phyloP scores from a whole-genome alignment of 768 basidiomycete genomes.

The Collybia nuda region DNA sequence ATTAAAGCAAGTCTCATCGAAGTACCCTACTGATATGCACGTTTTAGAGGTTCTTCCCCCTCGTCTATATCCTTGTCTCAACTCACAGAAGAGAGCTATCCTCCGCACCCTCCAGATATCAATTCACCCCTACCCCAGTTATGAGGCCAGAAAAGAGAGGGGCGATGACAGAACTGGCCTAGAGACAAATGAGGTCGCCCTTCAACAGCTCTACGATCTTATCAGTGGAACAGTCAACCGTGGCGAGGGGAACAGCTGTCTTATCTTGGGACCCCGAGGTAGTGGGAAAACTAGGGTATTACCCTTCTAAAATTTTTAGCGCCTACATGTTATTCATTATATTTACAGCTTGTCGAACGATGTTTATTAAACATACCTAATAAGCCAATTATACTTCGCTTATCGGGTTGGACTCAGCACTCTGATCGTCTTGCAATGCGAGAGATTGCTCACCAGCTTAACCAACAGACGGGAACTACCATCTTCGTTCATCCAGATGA shows the following conservation, averaged over 20 bases:
- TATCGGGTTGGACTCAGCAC: constrained; percentile 84
- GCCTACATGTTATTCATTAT: constrained; percentile 6
- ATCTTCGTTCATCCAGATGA: constrained; percentile 44
- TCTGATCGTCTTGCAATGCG: constrained; percentile 90
- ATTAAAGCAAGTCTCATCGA: constrained; percentile 9
- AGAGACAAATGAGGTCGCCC: constrained; percentile 51
- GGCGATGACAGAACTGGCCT: constrained; percentile 29
- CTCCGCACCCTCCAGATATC: constrained; percentile 42
- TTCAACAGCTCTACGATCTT: constrained; percentile 59
- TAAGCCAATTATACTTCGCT: constrained; percentile 70
- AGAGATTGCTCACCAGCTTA: constrained; percentile 86
- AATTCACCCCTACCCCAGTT: background rate
- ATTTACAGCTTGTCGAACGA: constrained; percentile 55
- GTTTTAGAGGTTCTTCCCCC: constrained; percentile 31
- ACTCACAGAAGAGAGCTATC: constrained; percentile 58
- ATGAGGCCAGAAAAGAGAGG: constrained; percentile 11
- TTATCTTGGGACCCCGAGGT: constrained; percentile 81
- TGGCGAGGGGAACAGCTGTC: constrained; percentile 92
- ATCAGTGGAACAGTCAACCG: constrained; percentile 72
- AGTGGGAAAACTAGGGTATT: constrained; percentile 83
- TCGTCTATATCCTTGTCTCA: constrained; percentile 44
- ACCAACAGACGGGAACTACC: constrained; percentile 69
- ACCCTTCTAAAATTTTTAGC: constrained; percentile 2
- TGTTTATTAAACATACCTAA: constrained; percentile 47
- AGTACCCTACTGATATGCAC: constrained; percentile 15